Evolutionary conservation across 176 grass and related monocot species (phyloP), one percentile per base, ranked within the genome.

Genomic region (Microstegium vimineum): DNA sequence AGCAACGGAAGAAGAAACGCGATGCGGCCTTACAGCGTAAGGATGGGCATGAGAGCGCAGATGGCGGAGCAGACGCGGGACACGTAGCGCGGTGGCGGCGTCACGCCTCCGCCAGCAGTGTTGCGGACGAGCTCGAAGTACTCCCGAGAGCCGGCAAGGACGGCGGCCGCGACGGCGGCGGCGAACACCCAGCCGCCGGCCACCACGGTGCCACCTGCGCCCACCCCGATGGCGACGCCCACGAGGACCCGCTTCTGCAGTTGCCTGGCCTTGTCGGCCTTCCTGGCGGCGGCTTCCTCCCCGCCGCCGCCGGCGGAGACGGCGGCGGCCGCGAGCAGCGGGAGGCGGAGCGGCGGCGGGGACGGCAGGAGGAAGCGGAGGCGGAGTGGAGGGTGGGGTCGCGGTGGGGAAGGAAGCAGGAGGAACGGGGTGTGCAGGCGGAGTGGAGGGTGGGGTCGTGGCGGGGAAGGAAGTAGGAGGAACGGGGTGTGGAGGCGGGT

Each of bases 111-210:
- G 1, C 36, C 62, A 22, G 90, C 86, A 10, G 86, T 83, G 73
- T 88, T 86, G 11, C 92, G 87, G 27, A 98, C 95, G 46, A 94
- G 88, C 75, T 81, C 92, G 67, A 98, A 94, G 86, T 92, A 98
- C 82, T 98, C 92, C 14, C 95, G 78, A 15, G 95, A 71, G 8
- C 78, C 90, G 5, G 74, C 86, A 31, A 94, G 76, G 27, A 89
- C 84, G 23, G 62, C 90, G 14, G 88, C 84, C 8, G 95, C 27
- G 60, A 90, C 28, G 37, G 84, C 86, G 31, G 75, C 57, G 0
- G 95, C 77, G 80, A 98, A 94, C 68, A 98, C 86, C 92, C 90
- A 98, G 13, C 86, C 88, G 20, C 92, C 90, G 41, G 92, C 88
- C 35, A 92, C 76, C 82, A 98, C 86, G 71, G 93, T 51, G 35